Evolutionary conservation across 2,329 filamentous ascomycete genomes (phyloP), one percentile per base, ranked within the genome.

Genomic region (Apiospora saccharicola): DNA sequence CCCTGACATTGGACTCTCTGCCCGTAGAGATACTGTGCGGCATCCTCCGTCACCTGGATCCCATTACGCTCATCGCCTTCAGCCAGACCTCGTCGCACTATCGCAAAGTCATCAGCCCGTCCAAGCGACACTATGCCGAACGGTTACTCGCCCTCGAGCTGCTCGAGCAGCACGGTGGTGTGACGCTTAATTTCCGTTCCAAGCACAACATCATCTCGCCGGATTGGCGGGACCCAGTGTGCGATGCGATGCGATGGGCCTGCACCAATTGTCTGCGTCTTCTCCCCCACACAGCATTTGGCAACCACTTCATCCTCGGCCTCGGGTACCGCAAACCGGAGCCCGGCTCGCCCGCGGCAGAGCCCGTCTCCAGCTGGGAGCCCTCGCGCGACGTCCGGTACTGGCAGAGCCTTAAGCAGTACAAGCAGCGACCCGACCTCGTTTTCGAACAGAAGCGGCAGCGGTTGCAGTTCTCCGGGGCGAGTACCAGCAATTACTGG

Each of bases 391-490:
- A 64, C 57, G 57, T 34, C 16, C 34, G 19, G 34, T 41, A 64
- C 57, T 64, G 22, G 57, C 57, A 41, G 19, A 10, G 16, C 34
- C 57, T 37, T 1, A 37, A 64, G 34, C 57, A 10, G 34, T 24
- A 41, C 57, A 41, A 64, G 34, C 57, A 41, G 34, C 34, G 57
- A 3, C 34, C 57, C 19, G 57, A 41, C 34, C 34, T 64, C 57
- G 19, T 64, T 10, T 64, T 64, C 34, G 57, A 14, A 19, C 57
- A 64, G 34, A 64, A 64, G 57, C 57, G 57, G 34, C 57, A n/a
- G 19, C 57, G 57, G 34, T 10, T 22, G 34, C 57, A 64, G 57
- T 64, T 41, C 34, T n/a, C 57, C 19, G 57, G 57, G 16, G 57
- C 57, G 8, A 12, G 8, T 34, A 7, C 34, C 57, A 19, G 19